phyloP scores from a whole-genome alignment of 495 filamentous ascomycete species.

The Neurospora terricola region DNA sequence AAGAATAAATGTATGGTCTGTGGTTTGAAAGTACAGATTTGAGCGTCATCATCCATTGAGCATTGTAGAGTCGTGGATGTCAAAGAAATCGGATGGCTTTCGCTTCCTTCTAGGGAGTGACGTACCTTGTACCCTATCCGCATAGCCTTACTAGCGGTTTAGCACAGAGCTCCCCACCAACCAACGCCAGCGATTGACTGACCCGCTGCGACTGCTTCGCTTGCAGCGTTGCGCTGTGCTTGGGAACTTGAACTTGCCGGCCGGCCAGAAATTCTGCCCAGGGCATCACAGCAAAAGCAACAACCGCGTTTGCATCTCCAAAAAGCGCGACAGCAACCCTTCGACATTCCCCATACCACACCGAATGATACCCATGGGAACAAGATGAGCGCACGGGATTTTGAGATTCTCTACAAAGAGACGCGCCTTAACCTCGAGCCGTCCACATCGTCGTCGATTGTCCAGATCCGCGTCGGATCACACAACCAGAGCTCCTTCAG shows the following conservation, averaged over 20 bases:
- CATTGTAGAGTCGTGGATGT: neutral
- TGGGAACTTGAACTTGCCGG: slow-evolving; percentile 10
- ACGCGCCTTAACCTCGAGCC: slow-evolving; percentile 75
- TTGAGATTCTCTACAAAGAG: slow-evolving; percentile 66
- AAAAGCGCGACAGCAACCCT: slow-evolving; percentile 13
- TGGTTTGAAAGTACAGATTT: too few relatives aligned
- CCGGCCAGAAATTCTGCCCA: slow-evolving; percentile 19
- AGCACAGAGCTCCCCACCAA: neutral
- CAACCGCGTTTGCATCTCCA: slow-evolving; percentile 13
- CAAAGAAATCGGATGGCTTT: neutral
- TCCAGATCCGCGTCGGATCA: slow-evolving; percentile 62
- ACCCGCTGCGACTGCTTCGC: neutral
- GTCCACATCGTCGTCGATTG: slow-evolving; percentile 53
- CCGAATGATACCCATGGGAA: slow-evolving; percentile 21
- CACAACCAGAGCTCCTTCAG: slow-evolving; percentile 28
- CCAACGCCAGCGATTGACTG: neutral
- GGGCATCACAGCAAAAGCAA: slow-evolving; percentile 8
- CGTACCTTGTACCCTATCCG: neutral
- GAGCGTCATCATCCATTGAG: too few relatives aligned
- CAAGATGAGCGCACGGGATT: slow-evolving; percentile 34
- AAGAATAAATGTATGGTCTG: too few relatives aligned
- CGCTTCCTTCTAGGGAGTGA: neutral
- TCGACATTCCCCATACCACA: slow-evolving; percentile 10
- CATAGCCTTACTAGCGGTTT: neutral
- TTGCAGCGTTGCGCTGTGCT: neutral